Percentiles rank a stretch among this genome's conserved stretches.
These are phyloP conservation scores for Cordyceps fumosorosea DNA, from an alignment of 2,329 filamentous ascomycete species.

Conservation along the genomic window DNA sequence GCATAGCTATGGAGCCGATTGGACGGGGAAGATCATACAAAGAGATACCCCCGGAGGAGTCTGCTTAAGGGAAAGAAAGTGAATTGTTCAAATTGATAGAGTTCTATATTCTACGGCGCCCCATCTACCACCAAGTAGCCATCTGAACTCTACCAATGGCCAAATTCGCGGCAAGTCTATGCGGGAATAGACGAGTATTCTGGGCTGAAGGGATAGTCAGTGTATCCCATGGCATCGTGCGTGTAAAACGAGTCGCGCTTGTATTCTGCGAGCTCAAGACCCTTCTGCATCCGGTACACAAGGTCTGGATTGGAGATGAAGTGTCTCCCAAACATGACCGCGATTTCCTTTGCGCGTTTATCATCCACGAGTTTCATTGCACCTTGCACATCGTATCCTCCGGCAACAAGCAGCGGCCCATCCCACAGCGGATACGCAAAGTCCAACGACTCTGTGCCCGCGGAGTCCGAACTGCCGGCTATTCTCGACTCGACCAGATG, in stretches of 20 bases:
- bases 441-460: no score
- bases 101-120: no score
- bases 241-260: constrained; percentile 23
- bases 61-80: neutral
- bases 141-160: no score
- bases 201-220: constrained; percentile 11
- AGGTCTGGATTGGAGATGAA: constrained; percentile 26
- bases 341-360: neutral
- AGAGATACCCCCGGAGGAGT: neutral
- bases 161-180: no score
- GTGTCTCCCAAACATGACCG: constrained; percentile 21
- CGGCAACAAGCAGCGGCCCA: no score
- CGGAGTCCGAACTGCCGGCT: no score
- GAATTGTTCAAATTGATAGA: no score
- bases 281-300: constrained; percentile 22
- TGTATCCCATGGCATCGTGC: constrained; percentile 14
- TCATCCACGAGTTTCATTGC: neutral
- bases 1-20: neutral
- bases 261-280: constrained; percentile 20
- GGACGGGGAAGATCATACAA: neutral
- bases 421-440: no score
- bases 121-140: no score
- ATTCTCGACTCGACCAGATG: no score
- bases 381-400: neutral
- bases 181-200: neutral